These are phyloP conservation scores for Kalmusia sp. DNA, from an alignment of 2,329 filamentous ascomycete species.

Conservation along the genomic window DNA sequence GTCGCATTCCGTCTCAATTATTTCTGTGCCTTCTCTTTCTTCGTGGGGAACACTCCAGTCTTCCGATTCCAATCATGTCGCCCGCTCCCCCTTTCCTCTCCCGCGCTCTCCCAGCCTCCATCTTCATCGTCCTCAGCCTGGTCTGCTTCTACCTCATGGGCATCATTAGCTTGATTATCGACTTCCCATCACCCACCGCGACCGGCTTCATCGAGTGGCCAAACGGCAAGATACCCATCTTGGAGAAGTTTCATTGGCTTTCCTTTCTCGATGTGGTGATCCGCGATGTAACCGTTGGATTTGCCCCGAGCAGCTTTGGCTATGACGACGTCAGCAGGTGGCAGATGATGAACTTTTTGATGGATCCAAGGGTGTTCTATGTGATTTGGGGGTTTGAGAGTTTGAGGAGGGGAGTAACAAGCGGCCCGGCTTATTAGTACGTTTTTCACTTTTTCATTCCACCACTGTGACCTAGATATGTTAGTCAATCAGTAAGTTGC, in stretches of 20 bases:
- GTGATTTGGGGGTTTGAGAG: slow-evolving; percentile 15
- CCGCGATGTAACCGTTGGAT: slow-evolving; percentile 19
- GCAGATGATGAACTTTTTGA: slow-evolving; percentile 19
- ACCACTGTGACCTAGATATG: not conserved
- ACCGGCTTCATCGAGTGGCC: slow-evolving; percentile 12
- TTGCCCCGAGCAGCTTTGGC: slow-evolving; percentile 18
- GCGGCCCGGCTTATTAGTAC: slow-evolving; percentile 13
- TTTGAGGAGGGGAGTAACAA: slow-evolving; percentile 3
- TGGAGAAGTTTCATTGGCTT: slow-evolving; percentile 18
- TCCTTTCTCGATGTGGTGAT: slow-evolving; percentile 15
- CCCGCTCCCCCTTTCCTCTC: not conserved
- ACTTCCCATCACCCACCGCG: slow-evolving; percentile 11
- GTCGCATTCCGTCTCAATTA: not conserved
- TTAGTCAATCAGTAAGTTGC: not conserved
- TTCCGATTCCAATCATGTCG: not conserved
- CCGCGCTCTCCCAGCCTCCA: slow-evolving; percentile 4
- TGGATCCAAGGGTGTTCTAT: slow-evolving; percentile 15
- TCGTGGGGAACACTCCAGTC: too few species aligned
- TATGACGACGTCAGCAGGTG: slow-evolving; percentile 20
- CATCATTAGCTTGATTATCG: slow-evolving; percentile 10
- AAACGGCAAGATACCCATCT: slow-evolving; percentile 10
- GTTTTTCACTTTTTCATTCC: not conserved
- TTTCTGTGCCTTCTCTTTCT: too few species aligned
- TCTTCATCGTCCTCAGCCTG: slow-evolving; percentile 14
- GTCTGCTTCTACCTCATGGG: slow-evolving; percentile 17